A percentile compares a stretch with the other conserved stretches of the same genome.
These are phyloP conservation scores for Fusarium virguliforme DNA, from an alignment of 2,329 filamentous ascomycete species.

Conservation along the genomic window DNA sequence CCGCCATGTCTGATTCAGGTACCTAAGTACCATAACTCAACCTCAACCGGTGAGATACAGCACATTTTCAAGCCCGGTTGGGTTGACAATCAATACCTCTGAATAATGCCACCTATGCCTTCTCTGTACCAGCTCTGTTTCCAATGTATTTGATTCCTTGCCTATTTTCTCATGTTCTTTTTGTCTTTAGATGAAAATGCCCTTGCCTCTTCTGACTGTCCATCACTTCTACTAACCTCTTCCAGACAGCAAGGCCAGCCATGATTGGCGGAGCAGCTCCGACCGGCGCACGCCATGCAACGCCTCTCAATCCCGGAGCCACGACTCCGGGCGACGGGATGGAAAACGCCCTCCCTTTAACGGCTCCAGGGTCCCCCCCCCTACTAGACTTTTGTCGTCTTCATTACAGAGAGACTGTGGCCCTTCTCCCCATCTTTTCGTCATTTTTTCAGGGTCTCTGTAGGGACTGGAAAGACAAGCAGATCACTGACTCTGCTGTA, in stretches of 20 bases:
- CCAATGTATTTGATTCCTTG: too few relatives aligned
- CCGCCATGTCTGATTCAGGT: not conserved
- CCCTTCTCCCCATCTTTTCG: slow-evolving; percentile 2
- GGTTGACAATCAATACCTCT: too few relatives aligned
- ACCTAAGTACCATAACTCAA: not conserved
- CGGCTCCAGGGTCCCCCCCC: slow-evolving; percentile 18
- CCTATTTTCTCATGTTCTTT: too few relatives aligned
- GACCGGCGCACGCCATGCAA: too few relatives aligned
- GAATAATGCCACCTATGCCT: too few relatives aligned
- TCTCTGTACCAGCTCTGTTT: too few relatives aligned
- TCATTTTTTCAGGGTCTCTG: slow-evolving; percentile 28
- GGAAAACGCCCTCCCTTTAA: not conserved
- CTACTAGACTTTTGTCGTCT: slow-evolving; percentile 26
- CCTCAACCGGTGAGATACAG: not conserved
- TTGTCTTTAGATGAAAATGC: too few relatives aligned
- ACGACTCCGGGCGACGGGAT: slow-evolving; percentile 2
- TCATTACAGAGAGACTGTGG: slow-evolving; percentile 14
- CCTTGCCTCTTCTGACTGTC: too few relatives aligned
- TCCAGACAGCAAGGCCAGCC: too few relatives aligned
- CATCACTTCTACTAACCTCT: too few relatives aligned
- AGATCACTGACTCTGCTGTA: not conserved
- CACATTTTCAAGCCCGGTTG: too few relatives aligned
- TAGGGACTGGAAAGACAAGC: slow-evolving; percentile 18
- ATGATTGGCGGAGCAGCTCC: too few relatives aligned
- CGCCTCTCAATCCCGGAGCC: not conserved